Evolutionary conservation across 2,329 filamentous ascomycete genomes (phyloP), one percentile per base, ranked within the genome.

Genomic region (Lizonia empirigonia): DNA sequence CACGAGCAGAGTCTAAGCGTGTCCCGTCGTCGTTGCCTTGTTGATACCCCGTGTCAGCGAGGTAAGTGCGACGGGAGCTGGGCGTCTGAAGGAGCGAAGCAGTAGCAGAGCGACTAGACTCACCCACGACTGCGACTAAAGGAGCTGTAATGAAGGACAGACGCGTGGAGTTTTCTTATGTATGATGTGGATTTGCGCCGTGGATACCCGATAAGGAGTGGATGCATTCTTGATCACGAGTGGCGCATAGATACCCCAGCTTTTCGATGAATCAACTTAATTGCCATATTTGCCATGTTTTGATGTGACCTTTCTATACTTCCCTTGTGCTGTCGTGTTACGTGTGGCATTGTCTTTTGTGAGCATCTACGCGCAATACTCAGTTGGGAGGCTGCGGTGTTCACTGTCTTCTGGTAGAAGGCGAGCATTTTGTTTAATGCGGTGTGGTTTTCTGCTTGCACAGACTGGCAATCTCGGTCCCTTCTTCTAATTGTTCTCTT

Each of bases 1-100:
- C 48, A 72, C 69, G 40, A 73, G 70, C 63, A 71, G 69, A 69
- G 67, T 73, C 66, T 73, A 72, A 62, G 53, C 45, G 57, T 40
- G 29, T 54, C 62, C 63, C 61, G 55, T 56, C 52, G 55, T 44
- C 44, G 36, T 35, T 44, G 35, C 51, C 33, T 18, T 44, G 22
- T 34, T 53, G 53, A 48, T 44, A 41, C 22, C 15, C 20, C 36
- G 50, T 42, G 55, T 55, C 47, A 58, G 56, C 37, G 22, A 48
- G 52, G 57, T 47, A 53, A 41, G 24, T 58, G 41, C 55, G 55
- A 50, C 51, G 55, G 58, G 59, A 57, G 41, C 29, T 56, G 36
- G 54, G 52, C 29, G 45, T 60, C 26, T 63, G 24, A 47, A 27
- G 44, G 15, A 53, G 44, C 32, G 20, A 15, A 46, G 35, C 26